phyloP scores from a whole-genome alignment of 345 rosid species.

The Citrus reticulata region DNA sequence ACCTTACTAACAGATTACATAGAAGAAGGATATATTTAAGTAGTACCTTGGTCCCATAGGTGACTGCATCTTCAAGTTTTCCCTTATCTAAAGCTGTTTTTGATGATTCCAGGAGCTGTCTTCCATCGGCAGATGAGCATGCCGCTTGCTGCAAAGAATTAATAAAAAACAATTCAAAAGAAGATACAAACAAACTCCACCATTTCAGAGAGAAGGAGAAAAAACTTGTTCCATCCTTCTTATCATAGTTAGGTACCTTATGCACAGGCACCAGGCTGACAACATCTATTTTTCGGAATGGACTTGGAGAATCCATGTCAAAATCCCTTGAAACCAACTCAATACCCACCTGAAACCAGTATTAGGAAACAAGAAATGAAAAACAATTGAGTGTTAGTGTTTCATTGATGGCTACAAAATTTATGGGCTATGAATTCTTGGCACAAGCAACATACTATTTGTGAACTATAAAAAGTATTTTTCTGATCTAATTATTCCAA shows the following conservation, averaged over 20 bases:
- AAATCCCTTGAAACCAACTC: constrained; percentile 95
- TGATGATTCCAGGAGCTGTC: constrained; percentile 96
- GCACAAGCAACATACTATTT: not conserved
- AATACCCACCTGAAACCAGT: constrained; percentile 69
- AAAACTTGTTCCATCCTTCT: not conserved
- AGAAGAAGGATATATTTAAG: constrained; percentile 2
- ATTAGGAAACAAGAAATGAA: not conserved
- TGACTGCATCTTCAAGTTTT: constrained; percentile 98
- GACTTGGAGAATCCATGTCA: constrained; percentile 91
- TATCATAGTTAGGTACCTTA: constrained; percentile 50
- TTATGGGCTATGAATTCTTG: not conserved
- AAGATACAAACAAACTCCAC: constrained; percentile 2
- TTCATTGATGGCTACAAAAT: not conserved
- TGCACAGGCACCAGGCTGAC: constrained; percentile 92
- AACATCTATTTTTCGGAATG: constrained; percentile 79
- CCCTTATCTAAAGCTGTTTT: constrained; percentile 99
- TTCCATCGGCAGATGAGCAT: constrained; percentile 99
- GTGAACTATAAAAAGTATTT: not conserved
- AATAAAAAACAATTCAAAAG: constrained; percentile 13
- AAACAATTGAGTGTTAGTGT: constrained; percentile 7
- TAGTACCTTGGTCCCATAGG: constrained; percentile 88
- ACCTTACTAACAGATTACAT: constrained; percentile 8
- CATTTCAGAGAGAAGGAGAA: constrained; percentile 9
- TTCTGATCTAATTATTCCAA: not conserved
- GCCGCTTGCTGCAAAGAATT: constrained; percentile 87